Evolutionary conservation across 768 basidiomycete genomes (phyloP).

Genomic region (Termitomyces sp.): DNA sequence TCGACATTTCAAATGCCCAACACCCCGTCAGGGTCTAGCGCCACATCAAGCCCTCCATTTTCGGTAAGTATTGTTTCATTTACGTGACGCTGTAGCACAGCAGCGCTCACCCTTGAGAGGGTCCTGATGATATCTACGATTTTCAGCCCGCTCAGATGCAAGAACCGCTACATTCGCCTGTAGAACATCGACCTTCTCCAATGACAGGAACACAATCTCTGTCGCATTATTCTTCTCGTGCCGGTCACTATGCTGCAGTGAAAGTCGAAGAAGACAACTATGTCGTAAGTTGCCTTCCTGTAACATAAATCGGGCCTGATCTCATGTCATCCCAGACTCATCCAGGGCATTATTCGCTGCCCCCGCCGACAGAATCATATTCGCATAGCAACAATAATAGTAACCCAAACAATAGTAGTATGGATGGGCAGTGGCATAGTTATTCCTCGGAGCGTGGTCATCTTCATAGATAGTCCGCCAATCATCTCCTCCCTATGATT

Average conservation of each 20-base stretch:
- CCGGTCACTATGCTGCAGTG: constrained; percentile 47
- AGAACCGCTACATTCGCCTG: constrained; percentile 45
- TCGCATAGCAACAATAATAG: constrained; percentile 34
- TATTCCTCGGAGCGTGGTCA: constrained; percentile 65
- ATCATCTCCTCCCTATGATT: background rate
- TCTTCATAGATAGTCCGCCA: constrained; percentile 47
- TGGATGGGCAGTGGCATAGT: constrained; percentile 55
- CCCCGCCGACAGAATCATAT: constrained; percentile 30
- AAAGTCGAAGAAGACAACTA: constrained; percentile 70
- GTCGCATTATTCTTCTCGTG: constrained; percentile 37
- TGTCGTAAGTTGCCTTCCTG: constrained; percentile 32
- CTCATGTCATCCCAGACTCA: constrained; percentile 23
- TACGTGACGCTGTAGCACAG: background rate
- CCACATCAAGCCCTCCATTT: constrained; percentile 76
- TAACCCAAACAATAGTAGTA: constrained; percentile 30
- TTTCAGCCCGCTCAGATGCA: constrained; percentile 68
- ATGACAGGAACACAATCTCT: constrained; percentile 36
- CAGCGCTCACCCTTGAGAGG: constrained; percentile 11
- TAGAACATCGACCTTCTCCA: constrained; percentile 44
- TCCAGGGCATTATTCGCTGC: constrained; percentile 41
- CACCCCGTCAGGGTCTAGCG: constrained; percentile 69
- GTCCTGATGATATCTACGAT: constrained; percentile 53
- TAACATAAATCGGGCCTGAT: background rate
- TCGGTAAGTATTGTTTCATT: constrained; percentile 73
- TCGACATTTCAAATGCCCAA: constrained; percentile 65